Percentiles rank a stretch among this genome's conserved stretches.
Evolutionary conservation across 2,329 filamentous ascomycete species (phyloP).

Genomic region (Pseudogymnoascus sp.): DNA sequence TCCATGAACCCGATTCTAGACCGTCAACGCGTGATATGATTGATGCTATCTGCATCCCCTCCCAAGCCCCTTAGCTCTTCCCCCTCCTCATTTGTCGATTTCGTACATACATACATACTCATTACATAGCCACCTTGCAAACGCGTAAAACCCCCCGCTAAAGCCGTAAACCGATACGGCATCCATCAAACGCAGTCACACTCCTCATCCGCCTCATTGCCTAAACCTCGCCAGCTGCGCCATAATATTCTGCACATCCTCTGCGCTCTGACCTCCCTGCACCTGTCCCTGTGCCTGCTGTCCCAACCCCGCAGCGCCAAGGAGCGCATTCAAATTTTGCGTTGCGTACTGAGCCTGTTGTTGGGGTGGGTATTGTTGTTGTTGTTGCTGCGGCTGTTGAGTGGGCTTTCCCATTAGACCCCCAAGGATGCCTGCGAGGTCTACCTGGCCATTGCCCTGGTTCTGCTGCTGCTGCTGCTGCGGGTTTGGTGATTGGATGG

Average conservation of each 20-base stretch:
- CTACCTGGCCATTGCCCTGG: conserved; percentile 21
- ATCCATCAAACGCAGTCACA: neutral
- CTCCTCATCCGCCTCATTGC: conserved; percentile 32
- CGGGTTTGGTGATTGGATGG: conserved; percentile 16
- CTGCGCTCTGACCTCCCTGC: conserved; percentile 32
- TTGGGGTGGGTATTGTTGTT: conserved; percentile 25
- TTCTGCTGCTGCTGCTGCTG: conserved; percentile 20
- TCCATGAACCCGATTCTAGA: neutral
- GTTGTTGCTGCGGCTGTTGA: conserved; percentile 28
- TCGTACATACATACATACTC: conserved; percentile 9
- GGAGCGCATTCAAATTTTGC: conserved; percentile 21
- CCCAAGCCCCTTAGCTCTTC: neutral
- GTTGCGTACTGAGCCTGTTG: conserved; percentile 26
- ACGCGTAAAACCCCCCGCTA: neutral
- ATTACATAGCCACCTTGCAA: neutral
- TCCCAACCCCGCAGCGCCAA: conserved; percentile 17
- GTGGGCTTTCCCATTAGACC: conserved; percentile 19
- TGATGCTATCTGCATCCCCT: neutral
- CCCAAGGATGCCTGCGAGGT: conserved; percentile 26
- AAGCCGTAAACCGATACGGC: neutral
- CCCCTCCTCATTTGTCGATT: conserved; percentile 9
- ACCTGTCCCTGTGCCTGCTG: conserved; percentile 19
- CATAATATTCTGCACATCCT: conserved; percentile 66
- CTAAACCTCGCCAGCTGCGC: conserved; percentile 60
- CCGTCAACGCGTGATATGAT: neutral